Evolutionary conservation across 208 protist species (phyloP), one percentile per base, ranked within the genome.

Genomic region (Trypanosoma rangeli): DNA sequence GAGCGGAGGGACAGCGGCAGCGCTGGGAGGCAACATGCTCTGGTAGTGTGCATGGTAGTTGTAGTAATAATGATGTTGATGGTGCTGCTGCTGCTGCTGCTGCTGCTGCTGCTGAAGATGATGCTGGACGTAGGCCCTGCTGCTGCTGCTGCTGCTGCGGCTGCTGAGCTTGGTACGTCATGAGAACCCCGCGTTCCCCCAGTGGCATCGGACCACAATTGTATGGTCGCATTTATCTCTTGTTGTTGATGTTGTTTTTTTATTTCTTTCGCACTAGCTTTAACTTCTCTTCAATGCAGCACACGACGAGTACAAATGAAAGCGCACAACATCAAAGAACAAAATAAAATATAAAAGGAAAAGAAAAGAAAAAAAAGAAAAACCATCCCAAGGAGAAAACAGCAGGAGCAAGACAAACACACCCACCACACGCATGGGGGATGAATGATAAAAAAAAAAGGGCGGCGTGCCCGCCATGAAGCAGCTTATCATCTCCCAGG

Each of bases 91-190:
- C 22, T 70, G 67, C 35, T 35, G 68, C 44, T 52, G 64, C 29
- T 52, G 66, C n/a, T 61, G 54, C 48, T 64, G 72, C 29, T 59
- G 63, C 15, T 72, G 62, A 31, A 66, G 70, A 62, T 83, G 80
- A n/a, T 52, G 53, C 5, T 65, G 20, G 31, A 80, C 72, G 63
- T 29, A 63, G 75, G 54, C 35, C 50, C 48, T 31, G 57, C 56
- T 62, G 52, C 58, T 67, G 57, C 56, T 62, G 52, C 58, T 67
- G 46, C 48, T 52, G 61, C 16, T 50, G 37, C 53, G 74, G 73
- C 46, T 50, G 61, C 33, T 46, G 67, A 37, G 67, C 55, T 5
- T 57, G 52, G 31, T 44, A 67, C 20, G n/a, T 42, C 64, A 69
- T 69, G 20, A 37, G 53, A 60, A 69, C 24, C 18, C 35, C 53